Evolutionary conservation across 2,329 filamentous ascomycete species (phyloP), one percentile per base, ranked within the genome.

Genomic region (Ascochyta koolunga): DNA sequence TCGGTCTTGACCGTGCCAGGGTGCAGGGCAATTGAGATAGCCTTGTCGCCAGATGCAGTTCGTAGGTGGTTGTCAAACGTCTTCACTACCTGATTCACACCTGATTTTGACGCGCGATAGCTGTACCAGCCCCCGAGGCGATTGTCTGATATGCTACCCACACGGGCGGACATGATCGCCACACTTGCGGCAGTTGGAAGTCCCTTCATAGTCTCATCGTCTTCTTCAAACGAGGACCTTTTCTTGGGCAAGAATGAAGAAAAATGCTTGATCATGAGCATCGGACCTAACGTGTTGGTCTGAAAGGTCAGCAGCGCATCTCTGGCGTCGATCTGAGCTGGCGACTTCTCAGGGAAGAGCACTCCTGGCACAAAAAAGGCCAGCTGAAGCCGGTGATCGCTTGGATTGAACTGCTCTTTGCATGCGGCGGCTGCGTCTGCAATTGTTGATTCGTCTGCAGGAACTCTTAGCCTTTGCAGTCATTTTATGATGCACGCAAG

Each of bases 1-100:
- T 83, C 86, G 44, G 90, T 95, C 77, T 83, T 86, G 42, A 95
- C 90, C 1, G 90, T 95, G 2, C 91, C 90, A 1, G 91, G 91
- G 74, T 95, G 91, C 67, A 95, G 81, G 9, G 82, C 83, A 10
- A 96, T 76, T 1, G 86, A 85, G 60, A 91, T 79, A 0, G 88
- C 89, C 45, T 83, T 85, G 0, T 83, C 82, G 0, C 81, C 85
- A 54, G 82, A 81, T 36, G 81, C 79, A 4, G 81, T 78, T 31
- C 74, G 74, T 27, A 95, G 75, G 67, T 86, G 83, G 24, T 89
- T 80, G 70, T 95, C 90, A 57, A 91, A 86, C 6, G 83, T 88
- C 75, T 87, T 89, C 7, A 85, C 84, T 11, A 91, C 53, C 66
- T 87, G 87, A 60, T 87, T 91, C 3, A 93, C 85, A 2, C 82